Evolutionary conservation across 2,329 filamentous ascomycete genomes (phyloP), one percentile per base, ranked within the genome.

Genomic region (Chaetomium sp.): DNA sequence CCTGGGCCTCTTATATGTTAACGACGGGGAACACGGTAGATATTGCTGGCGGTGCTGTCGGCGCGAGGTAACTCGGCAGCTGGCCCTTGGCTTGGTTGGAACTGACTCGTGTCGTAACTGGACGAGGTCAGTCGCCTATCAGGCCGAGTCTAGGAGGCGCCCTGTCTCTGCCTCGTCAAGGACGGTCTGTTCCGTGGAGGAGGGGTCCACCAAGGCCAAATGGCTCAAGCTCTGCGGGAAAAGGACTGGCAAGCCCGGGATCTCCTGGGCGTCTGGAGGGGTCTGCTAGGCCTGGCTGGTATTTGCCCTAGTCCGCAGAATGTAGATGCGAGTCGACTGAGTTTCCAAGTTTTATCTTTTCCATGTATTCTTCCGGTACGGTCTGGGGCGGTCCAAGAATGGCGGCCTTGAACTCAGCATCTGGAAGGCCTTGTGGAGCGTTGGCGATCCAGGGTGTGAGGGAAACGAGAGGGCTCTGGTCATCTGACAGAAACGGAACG

Each of bases 401-500:
- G 33, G 4, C 23, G 29, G n/a, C 38, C 16, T 42, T 19, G 4
- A 42, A 29, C 45, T 12, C 10, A 29, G 35, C 13, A 45, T 16
- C 35, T 25, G 35, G 27, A 19, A n/a, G 9, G 42, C 12, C 19
- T 3, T 13, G 13, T 4, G 25, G 23, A 5, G 27, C 3, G 12
- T 27, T 27, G 23, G 35, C 23, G 19, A 27, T 60, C 9, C 57
- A 12, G 19, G 31, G 47, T 19, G 47, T 27, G 47, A 21, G 23
- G n/a, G 7, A 12, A 4, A 27, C 8, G 31, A 16, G 12, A 12
- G 10, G 57, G 10, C 16, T 27, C 27, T 33, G 49, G 58, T 65
- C 63, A 62, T 65, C 63, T 62, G 63, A 65, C 63, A 47, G 47
- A n/a, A 19, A 29, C 27, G n/a, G 54, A 58, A 65, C 58, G 58